Percentiles rank a stretch among this genome's conserved stretches.
Conservation (phyloP, 139 green algal species). For the Chlamydomonas incerta region DNA sequence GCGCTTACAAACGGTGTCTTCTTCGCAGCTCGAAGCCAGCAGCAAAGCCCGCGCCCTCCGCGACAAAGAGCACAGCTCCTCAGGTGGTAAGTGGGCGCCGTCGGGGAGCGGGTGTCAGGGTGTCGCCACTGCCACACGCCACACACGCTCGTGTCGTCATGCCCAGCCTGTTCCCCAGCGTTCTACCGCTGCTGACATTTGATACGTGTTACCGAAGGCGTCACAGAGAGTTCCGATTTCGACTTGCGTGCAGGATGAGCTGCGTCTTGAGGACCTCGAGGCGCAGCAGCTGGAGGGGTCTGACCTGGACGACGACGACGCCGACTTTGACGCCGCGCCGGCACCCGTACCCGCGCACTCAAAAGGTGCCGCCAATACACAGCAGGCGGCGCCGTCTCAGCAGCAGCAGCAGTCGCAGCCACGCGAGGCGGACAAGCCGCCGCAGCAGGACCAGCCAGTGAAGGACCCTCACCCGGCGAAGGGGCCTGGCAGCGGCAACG, state of each 20-base stretch:
- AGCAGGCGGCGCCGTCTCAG: background rate
- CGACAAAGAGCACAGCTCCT: background rate
- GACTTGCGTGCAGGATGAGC: constrained; percentile 18
- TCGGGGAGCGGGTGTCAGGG: too few relatives aligned
- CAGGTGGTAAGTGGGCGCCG: background rate
- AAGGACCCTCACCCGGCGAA: too few relatives aligned
- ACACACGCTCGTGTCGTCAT: too few relatives aligned
- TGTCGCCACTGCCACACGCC: too few relatives aligned
- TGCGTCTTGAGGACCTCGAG: constrained; percentile 35
- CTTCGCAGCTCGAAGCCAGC: constrained; percentile 9
- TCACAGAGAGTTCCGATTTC: too few relatives aligned
- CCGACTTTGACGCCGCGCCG: too few relatives aligned
- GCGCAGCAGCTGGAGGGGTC: constrained; percentile 25
- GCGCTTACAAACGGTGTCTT: too few relatives aligned
- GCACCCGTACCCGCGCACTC: too few relatives aligned
- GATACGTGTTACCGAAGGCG: too few relatives aligned
- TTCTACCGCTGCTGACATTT: too few relatives aligned
- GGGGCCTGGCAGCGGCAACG: too few relatives aligned
- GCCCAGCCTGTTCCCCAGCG: too few relatives aligned
- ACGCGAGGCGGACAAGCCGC: background rate
- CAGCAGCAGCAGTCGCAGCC: background rate
- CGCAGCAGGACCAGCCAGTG: background rate
- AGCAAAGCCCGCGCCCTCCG: background rate
- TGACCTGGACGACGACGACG: constrained; percentile 29
- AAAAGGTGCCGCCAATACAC: background rate